Conservation (phyloP, 352 stramenopile genomes). For the Stramenopiles sp. region DNA sequence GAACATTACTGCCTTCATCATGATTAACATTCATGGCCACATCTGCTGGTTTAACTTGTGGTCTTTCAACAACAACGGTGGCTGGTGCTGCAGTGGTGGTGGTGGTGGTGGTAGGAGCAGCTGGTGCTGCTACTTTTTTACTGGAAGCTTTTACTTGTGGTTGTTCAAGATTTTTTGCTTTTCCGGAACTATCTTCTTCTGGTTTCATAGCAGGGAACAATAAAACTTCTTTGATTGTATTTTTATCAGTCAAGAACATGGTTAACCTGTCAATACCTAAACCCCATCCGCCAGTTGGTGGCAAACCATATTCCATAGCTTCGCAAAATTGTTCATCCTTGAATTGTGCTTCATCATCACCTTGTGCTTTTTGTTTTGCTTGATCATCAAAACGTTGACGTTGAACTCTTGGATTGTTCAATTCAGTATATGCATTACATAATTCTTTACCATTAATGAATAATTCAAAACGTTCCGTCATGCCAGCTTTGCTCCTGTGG, state of each 20-base stretch:
- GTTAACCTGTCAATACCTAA: constrained; percentile 89
- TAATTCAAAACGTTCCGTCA: constrained; percentile 95
- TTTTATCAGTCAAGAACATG: constrained; percentile 94
- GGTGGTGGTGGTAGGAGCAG: no score
- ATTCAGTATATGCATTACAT: constrained; percentile 95
- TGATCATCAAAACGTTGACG: constrained; percentile 82
- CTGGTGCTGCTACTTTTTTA: no score
- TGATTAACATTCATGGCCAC: no score
- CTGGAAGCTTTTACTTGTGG: no score
- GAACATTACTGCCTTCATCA: no score
- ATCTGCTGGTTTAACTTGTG: no score
- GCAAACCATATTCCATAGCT: constrained; percentile 88
- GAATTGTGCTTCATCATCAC: constrained; percentile 56
- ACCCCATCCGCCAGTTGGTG: constrained; percentile 87
- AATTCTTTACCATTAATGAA: constrained; percentile 87
- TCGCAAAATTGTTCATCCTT: constrained; percentile 93
- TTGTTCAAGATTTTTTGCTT: no score
- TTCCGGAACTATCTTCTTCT: no score
- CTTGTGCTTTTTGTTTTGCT: constrained; percentile 41
- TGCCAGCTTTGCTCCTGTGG: constrained; percentile 60
- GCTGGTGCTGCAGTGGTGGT: no score
- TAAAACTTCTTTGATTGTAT: constrained; percentile 97
- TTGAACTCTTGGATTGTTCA: constrained; percentile 93
- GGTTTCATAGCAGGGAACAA: constrained; percentile 98
- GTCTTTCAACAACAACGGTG: no score